phyloP scores from a whole-genome alignment of 352 stramenopile genomes.

The Phytophthora niederhauseri region DNA sequence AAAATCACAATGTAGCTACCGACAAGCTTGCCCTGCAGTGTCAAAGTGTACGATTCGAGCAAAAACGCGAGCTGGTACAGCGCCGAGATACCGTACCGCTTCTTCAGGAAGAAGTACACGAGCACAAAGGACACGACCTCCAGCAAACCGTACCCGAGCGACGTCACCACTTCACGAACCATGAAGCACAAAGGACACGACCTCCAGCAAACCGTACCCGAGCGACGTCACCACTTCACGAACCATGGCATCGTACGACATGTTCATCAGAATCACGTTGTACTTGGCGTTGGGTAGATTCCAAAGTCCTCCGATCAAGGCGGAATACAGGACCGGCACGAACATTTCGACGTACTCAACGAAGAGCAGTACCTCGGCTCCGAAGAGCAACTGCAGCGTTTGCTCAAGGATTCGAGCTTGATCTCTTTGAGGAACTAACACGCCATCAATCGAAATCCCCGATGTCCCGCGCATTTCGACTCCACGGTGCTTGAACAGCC shows the following conservation, averaged over 20 bases:
- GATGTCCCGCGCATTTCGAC: not conserved
- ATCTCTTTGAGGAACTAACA: conserved; percentile 9
- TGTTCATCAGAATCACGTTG: conserved; percentile 24
- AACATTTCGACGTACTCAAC: conserved; percentile 44
- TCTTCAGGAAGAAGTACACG: conserved; percentile 30
- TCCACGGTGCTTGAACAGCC: conserved; percentile 6
- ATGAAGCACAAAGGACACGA: conserved; percentile 26
- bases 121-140: too few species aligned
- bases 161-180: too few species aligned
- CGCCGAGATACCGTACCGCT: conserved; percentile 32
- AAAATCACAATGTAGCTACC: conserved; percentile 23
- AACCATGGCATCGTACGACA: conserved; percentile 10
- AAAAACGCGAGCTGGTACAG: conserved; percentile 43
- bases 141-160: too few species aligned
- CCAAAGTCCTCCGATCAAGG: conserved; percentile 24
- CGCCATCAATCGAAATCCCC: conserved; percentile 12
- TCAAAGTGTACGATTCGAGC: conserved; percentile 37
- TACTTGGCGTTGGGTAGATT: conserved; percentile 25
- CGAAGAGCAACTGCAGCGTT: conserved; percentile 31
- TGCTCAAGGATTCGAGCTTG: conserved; percentile 23
- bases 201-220: conserved; percentile 22
- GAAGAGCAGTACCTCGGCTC: conserved; percentile 32
- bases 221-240: conserved; percentile 9
- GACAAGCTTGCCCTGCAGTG: conserved; percentile 31
- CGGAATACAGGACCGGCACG: conserved; percentile 34